Evolutionary conservation across 2,329 filamentous ascomycete species (phyloP).

Genomic region (Aspergillus awamori): DNA sequence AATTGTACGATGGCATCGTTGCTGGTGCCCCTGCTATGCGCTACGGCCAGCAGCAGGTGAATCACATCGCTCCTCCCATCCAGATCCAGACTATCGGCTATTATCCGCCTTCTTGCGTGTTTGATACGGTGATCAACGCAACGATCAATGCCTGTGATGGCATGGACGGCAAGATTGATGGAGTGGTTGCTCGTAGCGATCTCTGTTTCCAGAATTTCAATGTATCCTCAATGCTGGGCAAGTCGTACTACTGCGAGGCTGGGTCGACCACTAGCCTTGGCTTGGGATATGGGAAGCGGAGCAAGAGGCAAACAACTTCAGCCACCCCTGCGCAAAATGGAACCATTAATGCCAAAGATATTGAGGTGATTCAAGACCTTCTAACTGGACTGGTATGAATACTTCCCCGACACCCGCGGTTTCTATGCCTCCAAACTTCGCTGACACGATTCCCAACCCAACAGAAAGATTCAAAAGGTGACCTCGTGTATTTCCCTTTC

Average conservation of each 20-base stretch:
- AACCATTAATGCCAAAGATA: background rate
- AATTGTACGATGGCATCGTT: constrained; percentile 1
- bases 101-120: background rate
- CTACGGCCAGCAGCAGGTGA: background rate
- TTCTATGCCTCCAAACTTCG: background rate
- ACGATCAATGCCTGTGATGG: constrained; percentile 2
- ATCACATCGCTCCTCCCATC: background rate
- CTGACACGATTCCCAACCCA: background rate
- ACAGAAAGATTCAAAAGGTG: background rate
- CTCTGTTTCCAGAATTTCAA: constrained; percentile 2
- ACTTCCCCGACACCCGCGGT: too few species aligned
- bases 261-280: background rate
- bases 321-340: constrained; percentile 1
- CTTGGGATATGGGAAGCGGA: background rate
- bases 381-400: background rate
- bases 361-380: background rate
- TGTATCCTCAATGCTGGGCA: background rate
- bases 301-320: background rate
- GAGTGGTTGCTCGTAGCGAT: constrained; percentile 1
- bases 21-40: background rate
- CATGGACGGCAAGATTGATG: background rate
- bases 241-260: background rate
- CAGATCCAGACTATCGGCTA: background rate
- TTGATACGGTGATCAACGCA: background rate
- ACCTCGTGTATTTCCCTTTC: constrained; percentile 1